phyloP scores from a whole-genome alignment of 2,329 filamentous ascomycete species.

The Epichloe glyceriae region DNA sequence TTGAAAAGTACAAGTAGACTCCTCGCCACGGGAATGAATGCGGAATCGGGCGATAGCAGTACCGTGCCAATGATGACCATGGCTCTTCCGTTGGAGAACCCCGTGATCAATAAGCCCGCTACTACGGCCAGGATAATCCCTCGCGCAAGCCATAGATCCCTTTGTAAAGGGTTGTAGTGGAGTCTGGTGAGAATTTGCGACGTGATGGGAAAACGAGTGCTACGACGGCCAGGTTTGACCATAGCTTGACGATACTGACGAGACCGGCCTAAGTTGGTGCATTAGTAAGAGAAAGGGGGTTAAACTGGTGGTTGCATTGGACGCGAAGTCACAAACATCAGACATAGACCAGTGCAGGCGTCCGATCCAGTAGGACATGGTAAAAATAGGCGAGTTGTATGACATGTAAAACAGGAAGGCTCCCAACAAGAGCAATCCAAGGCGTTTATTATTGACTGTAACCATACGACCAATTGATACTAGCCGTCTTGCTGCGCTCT shows the following conservation, averaged over 20 bases:
- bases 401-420: constrained; percentile 1
- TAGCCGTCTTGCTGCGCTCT: neutral
- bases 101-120: neutral
- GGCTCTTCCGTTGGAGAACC: constrained; percentile 1
- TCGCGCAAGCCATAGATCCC: constrained; percentile 3
- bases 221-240: neutral
- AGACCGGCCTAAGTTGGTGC: neutral
- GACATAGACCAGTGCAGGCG: neutral
- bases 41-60: neutral
- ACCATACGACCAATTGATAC: neutral
- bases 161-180: neutral
- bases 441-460: constrained; percentile 1
- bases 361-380: neutral
- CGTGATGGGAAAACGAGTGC: neutral
- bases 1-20: constrained; percentile 2
- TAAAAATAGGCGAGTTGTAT: neutral
- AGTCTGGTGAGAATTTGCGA: constrained; percentile 1
- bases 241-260: neutral
- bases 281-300: neutral
- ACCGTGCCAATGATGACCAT: constrained; percentile 2
- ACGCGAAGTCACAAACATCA: neutral
- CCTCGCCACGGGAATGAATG: neutral
- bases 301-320: neutral
- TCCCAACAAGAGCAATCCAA: neutral
- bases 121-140: neutral